A percentile compares a stretch with the other conserved stretches of the same genome.
These are phyloP conservation scores for Monilinia vaccinii-corymbosi DNA, from an alignment of 2,329 filamentous ascomycete genomes.

Conservation along the genomic window DNA sequence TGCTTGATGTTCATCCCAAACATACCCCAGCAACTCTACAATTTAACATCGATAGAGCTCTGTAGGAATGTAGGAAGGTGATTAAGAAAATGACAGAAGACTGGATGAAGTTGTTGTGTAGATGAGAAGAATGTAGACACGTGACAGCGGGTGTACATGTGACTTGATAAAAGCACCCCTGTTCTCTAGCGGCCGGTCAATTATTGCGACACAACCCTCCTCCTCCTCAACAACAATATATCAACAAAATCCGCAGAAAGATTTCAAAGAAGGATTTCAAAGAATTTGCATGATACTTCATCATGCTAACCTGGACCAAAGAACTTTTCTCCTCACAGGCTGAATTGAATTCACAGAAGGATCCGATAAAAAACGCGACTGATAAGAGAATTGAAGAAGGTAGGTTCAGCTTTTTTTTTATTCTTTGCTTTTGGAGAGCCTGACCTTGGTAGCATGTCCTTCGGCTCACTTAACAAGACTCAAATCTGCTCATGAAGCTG, in stretches of 20 bases:
- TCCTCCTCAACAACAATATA: not conserved
- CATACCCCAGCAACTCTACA: constrained; percentile 20
- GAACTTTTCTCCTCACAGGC: not conserved
- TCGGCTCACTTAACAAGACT: not conserved
- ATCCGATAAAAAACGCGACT: not conserved
- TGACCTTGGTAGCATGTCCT: not conserved
- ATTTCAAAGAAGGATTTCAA: no score
- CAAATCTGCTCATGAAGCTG: not conserved
- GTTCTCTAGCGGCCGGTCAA: constrained; percentile 1
- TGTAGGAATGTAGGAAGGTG: no score
- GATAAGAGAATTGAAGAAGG: constrained; percentile 7
- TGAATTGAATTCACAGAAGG: not conserved
- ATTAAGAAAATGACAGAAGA: no score
- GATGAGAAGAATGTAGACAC: no score
- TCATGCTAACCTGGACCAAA: not conserved
- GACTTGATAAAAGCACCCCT: no score
- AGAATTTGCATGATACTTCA: not conserved
- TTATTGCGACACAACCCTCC: not conserved
- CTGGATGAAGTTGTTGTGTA: no score
- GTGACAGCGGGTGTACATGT: no score
- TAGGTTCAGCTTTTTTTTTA: not conserved
- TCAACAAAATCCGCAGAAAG: not conserved
- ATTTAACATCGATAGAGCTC: no score
- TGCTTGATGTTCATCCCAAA: constrained; percentile 41
- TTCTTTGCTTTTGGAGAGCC: not conserved